phyloP scores from a whole-genome alignment of 768 basidiomycete genomes.

The Tricholoma bakamatsutake region DNA sequence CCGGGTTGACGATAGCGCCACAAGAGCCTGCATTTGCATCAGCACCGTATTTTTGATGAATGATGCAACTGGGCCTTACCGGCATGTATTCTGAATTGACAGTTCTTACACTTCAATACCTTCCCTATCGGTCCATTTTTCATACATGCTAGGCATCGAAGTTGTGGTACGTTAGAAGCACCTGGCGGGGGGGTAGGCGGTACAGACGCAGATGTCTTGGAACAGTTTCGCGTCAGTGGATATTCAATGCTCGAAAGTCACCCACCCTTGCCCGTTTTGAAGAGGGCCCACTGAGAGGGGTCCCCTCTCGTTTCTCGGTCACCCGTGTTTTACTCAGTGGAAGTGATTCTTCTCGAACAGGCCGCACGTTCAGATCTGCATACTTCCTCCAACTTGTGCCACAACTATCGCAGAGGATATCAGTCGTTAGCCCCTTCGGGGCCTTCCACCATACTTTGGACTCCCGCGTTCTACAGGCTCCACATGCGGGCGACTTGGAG shows the following conservation, averaged over 20 bases:
- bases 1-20: slow-evolving; percentile 63
- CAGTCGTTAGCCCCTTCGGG: slow-evolving; percentile 75
- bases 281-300: slow-evolving; percentile 39
- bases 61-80: slow-evolving; percentile 36
- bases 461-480: slow-evolving; percentile 79
- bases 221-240: not conserved
- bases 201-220: slow-evolving; percentile 41
- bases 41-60: not conserved
- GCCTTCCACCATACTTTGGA: slow-evolving; percentile 88
- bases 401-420: slow-evolving; percentile 79
- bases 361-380: slow-evolving; percentile 77
- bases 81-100: slow-evolving; percentile 74
- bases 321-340: slow-evolving; percentile 47
- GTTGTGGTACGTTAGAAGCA: slow-evolving; percentile 46
- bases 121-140: slow-evolving; percentile 70
- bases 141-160: slow-evolving; percentile 71
- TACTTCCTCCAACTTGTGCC: slow-evolving; percentile 92
- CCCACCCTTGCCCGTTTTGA: slow-evolving; percentile 41
- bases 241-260: not conserved
- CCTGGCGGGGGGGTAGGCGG: slow-evolving; percentile 65
- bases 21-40: slow-evolving; percentile 47
- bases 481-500: slow-evolving; percentile 59
- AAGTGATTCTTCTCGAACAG: slow-evolving; percentile 59
- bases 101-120: slow-evolving; percentile 78
- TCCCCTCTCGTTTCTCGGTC: slow-evolving; percentile 59